Percentiles rank a stretch among this genome's conserved stretches.
Conservation (phyloP, 2,329 filamentous ascomycete species). For the Scedosporium aurantiacum region DNA sequence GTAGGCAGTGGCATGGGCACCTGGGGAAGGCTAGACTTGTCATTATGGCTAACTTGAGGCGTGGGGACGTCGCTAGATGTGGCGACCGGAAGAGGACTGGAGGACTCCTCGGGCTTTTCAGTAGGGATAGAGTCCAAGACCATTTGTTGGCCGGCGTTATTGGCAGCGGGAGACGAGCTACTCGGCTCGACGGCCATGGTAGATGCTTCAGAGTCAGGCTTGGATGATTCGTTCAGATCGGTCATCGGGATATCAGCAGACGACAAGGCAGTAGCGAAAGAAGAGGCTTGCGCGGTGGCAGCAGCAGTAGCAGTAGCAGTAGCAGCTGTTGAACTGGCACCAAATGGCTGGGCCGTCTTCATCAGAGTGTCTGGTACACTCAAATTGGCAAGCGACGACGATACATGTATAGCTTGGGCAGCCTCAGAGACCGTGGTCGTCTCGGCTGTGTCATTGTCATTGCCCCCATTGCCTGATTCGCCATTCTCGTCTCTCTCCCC, state of each 20-base stretch:
- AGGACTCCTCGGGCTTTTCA: neutral
- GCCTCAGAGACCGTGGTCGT: conserved; percentile 14
- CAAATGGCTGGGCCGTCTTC: conserved; percentile 9
- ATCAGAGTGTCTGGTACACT: conserved; percentile 14
- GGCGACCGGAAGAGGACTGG: neutral
- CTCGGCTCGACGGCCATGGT: neutral
- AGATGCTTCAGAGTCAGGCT: neutral
- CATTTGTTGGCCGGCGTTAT: neutral
- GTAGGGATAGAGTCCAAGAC: neutral
- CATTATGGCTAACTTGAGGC: neutral
- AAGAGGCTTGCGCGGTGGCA: neutral
- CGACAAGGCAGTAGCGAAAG: neutral
- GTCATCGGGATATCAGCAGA: conserved; percentile 2
- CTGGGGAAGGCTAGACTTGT: neutral
- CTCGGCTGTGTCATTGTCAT: conserved; percentile 16
- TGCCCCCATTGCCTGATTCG: neutral
- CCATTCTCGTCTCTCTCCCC: neutral
- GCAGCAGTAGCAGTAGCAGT: neutral
- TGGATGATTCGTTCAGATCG: neutral
- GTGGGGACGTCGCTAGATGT: neutral
- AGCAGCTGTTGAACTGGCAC: neutral
- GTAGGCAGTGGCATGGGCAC: neutral
- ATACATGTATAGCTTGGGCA: conserved; percentile 18
- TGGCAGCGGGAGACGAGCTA: neutral
- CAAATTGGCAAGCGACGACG: conserved; percentile 13